Conservation (phyloP, 164 flowering plant genomes). For the Dillenia turbinata region DNA sequence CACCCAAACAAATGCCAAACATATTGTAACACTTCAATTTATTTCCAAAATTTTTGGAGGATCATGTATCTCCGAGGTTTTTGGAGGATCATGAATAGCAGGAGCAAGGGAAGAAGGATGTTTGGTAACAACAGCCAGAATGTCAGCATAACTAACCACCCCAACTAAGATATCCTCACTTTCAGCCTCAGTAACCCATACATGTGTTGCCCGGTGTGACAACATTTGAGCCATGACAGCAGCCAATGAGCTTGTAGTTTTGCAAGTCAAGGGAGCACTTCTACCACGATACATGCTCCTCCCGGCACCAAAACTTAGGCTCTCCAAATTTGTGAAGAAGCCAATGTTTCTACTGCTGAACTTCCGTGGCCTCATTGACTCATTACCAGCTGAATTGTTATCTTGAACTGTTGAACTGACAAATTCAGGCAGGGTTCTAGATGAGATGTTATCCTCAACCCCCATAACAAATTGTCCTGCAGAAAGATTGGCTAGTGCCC, state of each 20-base stretch:
- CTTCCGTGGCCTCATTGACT: conserved; percentile 32
- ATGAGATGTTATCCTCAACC: conserved; percentile 52
- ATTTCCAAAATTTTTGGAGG: no score
- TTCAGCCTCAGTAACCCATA: conserved; percentile 89
- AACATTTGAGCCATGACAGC: conserved; percentile 99
- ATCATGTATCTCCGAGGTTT: no score
- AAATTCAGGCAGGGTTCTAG: conserved; percentile 36
- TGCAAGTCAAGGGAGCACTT: conserved; percentile 87
- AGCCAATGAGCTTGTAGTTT: conserved; percentile 72
- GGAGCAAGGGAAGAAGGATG: conserved; percentile 27
- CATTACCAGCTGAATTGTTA: conserved; percentile 15
- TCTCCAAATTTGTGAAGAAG: conserved; percentile 46
- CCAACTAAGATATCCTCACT: conserved; percentile 74
- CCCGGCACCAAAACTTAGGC: conserved; percentile 32
- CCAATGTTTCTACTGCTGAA: conserved; percentile 87
- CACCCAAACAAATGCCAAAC: no score
- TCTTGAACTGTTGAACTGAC: conserved; percentile 20
- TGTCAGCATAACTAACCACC: conserved; percentile 77
- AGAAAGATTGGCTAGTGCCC: conserved; percentile 91
- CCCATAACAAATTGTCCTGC: conserved; percentile 99
- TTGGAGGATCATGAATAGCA: conserved; percentile 4
- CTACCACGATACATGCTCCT: conserved; percentile 89
- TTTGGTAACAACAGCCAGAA: conserved; percentile 67
- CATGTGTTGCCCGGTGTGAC: conserved; percentile 88
- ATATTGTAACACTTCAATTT: no score